Evolutionary conservation across 169 alveolate genomes (phyloP), one percentile per base, ranked within the genome.

Genomic region (Prorocentrum cordatum): DNA sequence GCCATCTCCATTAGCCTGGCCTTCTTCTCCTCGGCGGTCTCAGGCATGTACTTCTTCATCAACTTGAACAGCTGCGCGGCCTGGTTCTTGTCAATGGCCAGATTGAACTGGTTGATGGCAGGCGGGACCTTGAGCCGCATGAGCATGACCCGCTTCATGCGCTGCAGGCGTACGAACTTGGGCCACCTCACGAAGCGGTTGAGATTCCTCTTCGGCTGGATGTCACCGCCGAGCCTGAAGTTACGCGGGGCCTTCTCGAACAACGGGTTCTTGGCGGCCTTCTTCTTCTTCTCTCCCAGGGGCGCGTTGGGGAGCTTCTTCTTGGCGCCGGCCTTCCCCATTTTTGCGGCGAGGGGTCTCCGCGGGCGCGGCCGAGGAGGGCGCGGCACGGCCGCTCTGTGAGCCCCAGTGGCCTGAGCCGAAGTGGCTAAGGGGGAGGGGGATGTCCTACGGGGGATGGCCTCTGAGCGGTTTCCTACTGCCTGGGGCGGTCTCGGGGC

Each of bases 101-200:
- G 94, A 93, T 94, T 95, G 96, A 98, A 98, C 95, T 98, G 99
- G 93, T 97, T 96, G 94, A 98, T 95, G 47, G 98, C 95, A 32
- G 99, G 99, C 33, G 99, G 99, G 58, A 97, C 91, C 96, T 97
- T 97, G 73, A 98, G 95, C 92, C 99, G 96, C 95, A 96, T 95
- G 91, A 98, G 92, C 80, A 98, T 95, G 79, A 98, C 96, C 91
- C 98, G 95, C 94, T 97, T 96, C 95, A 98, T 97, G 91, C 99
- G 97, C 95, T 98, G 99, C 70, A 98, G 94, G 83, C 97, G 95
- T 83, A 98, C 95, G 94, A 98, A 97, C 94, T 95, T 96, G 58
- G 99, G 99, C 99, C 99, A 98, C 92, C 96, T 97, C 72, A 98
- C 99, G 95, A 96, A 98, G 93, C 97, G 94, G 80, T 96, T 93